Evolutionary conservation across 768 basidiomycete species (phyloP).

Genomic region (Kwoniella newhampshirensis): DNA sequence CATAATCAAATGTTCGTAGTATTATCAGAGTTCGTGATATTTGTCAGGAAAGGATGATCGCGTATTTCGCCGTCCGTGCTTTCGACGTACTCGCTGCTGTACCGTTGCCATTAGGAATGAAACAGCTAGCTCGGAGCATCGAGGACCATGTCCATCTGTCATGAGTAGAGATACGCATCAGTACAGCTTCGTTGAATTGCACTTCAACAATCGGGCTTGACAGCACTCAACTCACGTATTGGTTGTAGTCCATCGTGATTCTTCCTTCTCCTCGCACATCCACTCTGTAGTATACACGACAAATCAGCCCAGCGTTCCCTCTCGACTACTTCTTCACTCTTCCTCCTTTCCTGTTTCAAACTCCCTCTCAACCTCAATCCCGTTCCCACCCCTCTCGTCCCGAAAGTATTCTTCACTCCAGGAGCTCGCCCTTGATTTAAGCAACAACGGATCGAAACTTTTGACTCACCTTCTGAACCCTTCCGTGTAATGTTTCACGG

Average conservation of each 20-base stretch:
- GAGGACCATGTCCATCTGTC: constrained; percentile 49
- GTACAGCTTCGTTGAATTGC: neutral
- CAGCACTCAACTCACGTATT: constrained; percentile 40
- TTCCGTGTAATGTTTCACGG: constrained; percentile 54
- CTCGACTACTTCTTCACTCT: neutral
- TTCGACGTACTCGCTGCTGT: too few species aligned
- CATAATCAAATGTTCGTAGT: too few species aligned
- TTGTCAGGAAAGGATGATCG: too few species aligned
- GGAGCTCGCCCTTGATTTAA: too few species aligned
- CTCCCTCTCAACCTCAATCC: too few species aligned
- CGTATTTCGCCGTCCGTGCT: too few species aligned
- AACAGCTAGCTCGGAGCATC: constrained; percentile 42
- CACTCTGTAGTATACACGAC: constrained; percentile 15
- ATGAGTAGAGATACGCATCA: constrained; percentile 1
- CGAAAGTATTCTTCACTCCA: too few species aligned
- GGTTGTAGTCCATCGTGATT: constrained; percentile 51
- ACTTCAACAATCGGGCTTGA: neutral
- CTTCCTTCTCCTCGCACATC: constrained; percentile 42
- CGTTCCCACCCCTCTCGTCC: too few species aligned
- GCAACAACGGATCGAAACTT: neutral
- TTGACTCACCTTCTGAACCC: constrained; percentile 47
- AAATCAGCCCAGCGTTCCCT: constrained; percentile 1
- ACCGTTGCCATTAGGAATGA: too few species aligned
- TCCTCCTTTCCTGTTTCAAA: neutral
- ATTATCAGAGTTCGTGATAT: too few species aligned